Percentiles rank a stretch among this genome's conserved stretches.
These are phyloP conservation scores for Pilasporangium apinafurcum DNA, from an alignment of 352 stramenopile species.

Conservation along the genomic window DNA sequence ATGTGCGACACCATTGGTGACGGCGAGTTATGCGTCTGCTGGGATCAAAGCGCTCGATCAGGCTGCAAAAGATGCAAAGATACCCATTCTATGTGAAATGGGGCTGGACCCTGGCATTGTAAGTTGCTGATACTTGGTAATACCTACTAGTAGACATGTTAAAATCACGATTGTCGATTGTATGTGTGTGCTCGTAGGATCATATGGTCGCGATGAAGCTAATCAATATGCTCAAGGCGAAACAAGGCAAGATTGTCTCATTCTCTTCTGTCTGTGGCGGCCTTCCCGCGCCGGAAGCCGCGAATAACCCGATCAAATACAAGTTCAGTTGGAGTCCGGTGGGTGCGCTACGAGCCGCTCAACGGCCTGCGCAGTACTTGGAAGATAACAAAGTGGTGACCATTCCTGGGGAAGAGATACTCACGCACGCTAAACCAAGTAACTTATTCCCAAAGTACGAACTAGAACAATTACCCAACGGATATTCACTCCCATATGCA, in stretches of 20 bases:
- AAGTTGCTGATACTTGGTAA: not conserved
- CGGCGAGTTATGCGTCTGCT: constrained; percentile 86
- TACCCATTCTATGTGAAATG: constrained; percentile 86
- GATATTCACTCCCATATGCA: constrained; percentile 74
- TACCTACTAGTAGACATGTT: too few species aligned
- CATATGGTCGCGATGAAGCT: constrained; percentile 88
- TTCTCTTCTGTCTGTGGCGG: constrained; percentile 87
- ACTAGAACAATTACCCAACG: constrained; percentile 85
- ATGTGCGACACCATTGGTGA: constrained; percentile 69
- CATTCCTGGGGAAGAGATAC: constrained; percentile 47
- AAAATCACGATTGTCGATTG: too few species aligned
- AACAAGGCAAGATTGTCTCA: constrained; percentile 41
- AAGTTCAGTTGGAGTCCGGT: constrained; percentile 91
- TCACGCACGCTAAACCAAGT: constrained; percentile 28
- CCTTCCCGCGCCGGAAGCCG: constrained; percentile 76
- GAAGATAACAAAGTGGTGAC: constrained; percentile 38
- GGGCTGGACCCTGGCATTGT: constrained; percentile 87
- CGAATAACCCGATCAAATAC: constrained; percentile 89
- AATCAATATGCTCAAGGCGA: constrained; percentile 73
- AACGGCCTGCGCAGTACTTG: constrained; percentile 54
- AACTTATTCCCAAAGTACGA: constrained; percentile 51
- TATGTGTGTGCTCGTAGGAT: constrained; percentile 23
- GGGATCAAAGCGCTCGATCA: constrained; percentile 55
- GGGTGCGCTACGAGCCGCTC: constrained; percentile 32
- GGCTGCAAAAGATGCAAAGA: constrained; percentile 34